A percentile compares a stretch with the other conserved stretches of the same genome.
These are phyloP conservation scores for Hypomontagnella monticulosa DNA, from an alignment of 495 filamentous ascomycete genomes.

Conservation along the genomic window DNA sequence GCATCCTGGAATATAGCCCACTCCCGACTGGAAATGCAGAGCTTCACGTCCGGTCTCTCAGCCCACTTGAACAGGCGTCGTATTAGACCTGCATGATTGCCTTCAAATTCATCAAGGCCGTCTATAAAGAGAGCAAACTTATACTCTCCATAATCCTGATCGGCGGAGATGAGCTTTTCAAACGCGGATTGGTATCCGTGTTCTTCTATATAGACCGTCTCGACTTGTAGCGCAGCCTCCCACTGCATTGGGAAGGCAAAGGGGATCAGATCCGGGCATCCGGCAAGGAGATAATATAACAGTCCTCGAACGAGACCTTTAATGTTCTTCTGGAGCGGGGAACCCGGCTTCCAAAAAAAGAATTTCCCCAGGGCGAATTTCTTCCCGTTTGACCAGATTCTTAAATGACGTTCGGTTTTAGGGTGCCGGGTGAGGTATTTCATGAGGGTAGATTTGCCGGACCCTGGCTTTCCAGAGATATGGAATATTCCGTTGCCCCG, in stretches of 20 bases:
- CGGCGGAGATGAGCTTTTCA: constrained; percentile 8
- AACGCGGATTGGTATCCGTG: constrained; percentile 28
- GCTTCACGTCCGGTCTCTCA: constrained; percentile 43
- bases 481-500: constrained; percentile 46
- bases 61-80: constrained; percentile 27
- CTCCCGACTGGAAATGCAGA: constrained; percentile 57
- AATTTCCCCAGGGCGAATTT: constrained; percentile 50
- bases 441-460: constrained; percentile 60
- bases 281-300: constrained; percentile 47
- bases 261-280: constrained; percentile 44
- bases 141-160: constrained; percentile 18
- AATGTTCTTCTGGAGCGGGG: constrained; percentile 51
- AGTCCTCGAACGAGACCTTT: constrained; percentile 54
- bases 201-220: constrained; percentile 16
- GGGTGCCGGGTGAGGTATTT: constrained; percentile 46
- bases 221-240: constrained; percentile 11
- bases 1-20: constrained; percentile 48
- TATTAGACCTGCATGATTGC: constrained; percentile 18
- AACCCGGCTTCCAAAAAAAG: constrained; percentile 60
- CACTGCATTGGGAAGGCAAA: constrained; percentile 30
- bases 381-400: constrained; percentile 43
- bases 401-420: constrained; percentile 25
- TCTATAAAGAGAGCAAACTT: constrained; percentile 51
- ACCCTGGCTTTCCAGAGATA: constrained; percentile 54
- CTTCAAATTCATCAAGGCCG: constrained; percentile 54